Base-by-base conservation (phyloP, 208 protist genomes). In the Crithidia expoeki region DNA sequence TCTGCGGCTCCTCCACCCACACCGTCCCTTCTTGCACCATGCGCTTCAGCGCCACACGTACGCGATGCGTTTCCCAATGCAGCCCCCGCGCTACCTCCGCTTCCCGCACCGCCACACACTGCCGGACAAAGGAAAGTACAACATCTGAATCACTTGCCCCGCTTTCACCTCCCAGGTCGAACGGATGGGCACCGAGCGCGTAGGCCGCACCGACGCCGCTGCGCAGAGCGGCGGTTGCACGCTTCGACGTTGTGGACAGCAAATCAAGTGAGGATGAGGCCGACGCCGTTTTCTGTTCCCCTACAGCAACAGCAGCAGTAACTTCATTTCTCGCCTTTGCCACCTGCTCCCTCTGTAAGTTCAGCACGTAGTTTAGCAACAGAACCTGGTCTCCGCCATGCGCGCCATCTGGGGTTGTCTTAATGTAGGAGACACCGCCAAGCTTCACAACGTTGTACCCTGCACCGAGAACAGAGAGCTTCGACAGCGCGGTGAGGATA, bases 371-470 rank as follows among this genome's bases (percentile, higher is more conserved):
- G 59, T 94, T 86, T 12, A 96, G 59, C 25, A 96, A 68, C 27
- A 77, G 65, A 2, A 89, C 71, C 47, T 88, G 72, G 60, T 96
- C 91, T 32, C 68, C 84, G 27, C 85, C 80, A 4, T 74, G 67
- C 2, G 63, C 74, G 28, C 87, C 88, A 59, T 94, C 88, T 19
- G 86, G 83, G 0, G 85, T 93, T 12, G 91, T 96, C 69, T 94
- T 88, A 66, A 96, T 93, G 72, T 96, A 96, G 44, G 77, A 77
- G 30, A 86, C 74, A 9, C 77, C 74, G 25, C 59, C 79, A 3
- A 96, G 72, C 61, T 80, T 76, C 34, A 94, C 89, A 0, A 96
- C 75, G 50, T 85, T 85, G 76, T 93, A 96, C 14, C 91, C 91
- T 6, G 78, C 86, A 16, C 91, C 91, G 30, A 96, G 78, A 9